Evolutionary conservation across 169 alveolate genomes (phyloP), one percentile per base, ranked within the genome.

Genomic region (Plasmodium adleri): DNA sequence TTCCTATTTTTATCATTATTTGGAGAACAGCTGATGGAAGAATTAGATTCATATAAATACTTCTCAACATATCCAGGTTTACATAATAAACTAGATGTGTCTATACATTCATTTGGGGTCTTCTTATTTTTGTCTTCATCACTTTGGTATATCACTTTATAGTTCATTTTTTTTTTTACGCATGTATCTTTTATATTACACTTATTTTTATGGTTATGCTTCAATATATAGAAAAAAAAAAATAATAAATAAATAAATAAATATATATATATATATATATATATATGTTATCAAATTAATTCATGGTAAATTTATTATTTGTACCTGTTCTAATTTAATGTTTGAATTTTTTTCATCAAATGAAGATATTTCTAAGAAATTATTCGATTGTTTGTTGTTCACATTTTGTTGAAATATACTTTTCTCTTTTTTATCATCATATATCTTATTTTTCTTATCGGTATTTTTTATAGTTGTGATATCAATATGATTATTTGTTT

Each of bases 51-150:
- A 56, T 72, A 56, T 43, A 83, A 63, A 72, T 83, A 83, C 1
- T 63, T 20, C 17, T 86, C 91, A 7, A 58, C 85, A 56, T 70
- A 83, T 28, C 91, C 91, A 32, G 91, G 91, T 60, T 17, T 83
- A 32, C 91, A 83, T 70, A 83, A 39, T 24, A 83, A 58, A 56
- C 70, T 83, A 59, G 91, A 17, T 59, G 60, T 13, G 68, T 83
- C 91, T 8, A 83, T 22, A 13, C 58, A 64, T 7, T 66, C 17
- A 1, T 6, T 47, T 4, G 10, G 47, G 32, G 3, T 22, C 2
- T 66, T 58, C 2, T 63, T 70, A n/a, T 56, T 2, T 56, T 56
- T 13, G 22, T 56, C 24, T 7, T 39, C 47, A 9, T 62, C 10
- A 62, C 85, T 70, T 15, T 70, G 50, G 86, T 68, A 58, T 24